These are phyloP conservation scores for Colletotrichum tamarilloi DNA, from an alignment of 2,329 filamentous ascomycete genomes.

Conservation along the genomic window DNA sequence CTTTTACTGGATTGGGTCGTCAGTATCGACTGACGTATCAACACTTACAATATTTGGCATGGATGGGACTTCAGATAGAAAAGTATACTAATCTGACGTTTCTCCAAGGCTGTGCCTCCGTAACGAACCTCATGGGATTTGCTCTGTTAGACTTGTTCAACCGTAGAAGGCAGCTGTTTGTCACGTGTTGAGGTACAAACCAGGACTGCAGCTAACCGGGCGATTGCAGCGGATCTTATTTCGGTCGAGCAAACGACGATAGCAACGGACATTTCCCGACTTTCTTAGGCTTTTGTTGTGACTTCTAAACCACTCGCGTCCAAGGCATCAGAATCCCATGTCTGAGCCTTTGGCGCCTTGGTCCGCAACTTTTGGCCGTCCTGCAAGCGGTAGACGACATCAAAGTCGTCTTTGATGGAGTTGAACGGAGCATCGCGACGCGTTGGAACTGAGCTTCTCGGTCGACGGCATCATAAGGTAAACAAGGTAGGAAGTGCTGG, in stretches of 20 bases:
- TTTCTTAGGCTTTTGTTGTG: background rate
- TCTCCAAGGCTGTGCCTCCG: background rate
- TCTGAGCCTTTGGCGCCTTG: slow-evolving; percentile 30
- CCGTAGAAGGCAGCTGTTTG: slow-evolving; percentile 32
- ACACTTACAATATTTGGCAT: background rate
- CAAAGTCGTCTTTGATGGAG: slow-evolving; percentile 25
- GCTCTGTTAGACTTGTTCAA: slow-evolving; percentile 26
- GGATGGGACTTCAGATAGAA: slow-evolving; percentile 5
- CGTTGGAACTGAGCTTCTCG: slow-evolving; percentile 13
- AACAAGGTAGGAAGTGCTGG: slow-evolving; percentile 4
- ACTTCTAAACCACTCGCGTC: background rate
- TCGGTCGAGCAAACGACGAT: slow-evolving; percentile 34
- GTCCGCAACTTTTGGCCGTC: background rate
- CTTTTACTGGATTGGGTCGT: background rate
- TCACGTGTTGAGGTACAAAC: slow-evolving; percentile 36
- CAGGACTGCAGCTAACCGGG: slow-evolving; percentile 36
- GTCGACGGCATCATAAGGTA: slow-evolving; percentile 28
- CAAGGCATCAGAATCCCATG: slow-evolving; percentile 23
- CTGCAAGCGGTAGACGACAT: slow-evolving; percentile 13
- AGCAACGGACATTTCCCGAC: slow-evolving; percentile 17
- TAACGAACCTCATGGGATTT: background rate
- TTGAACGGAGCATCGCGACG: background rate
- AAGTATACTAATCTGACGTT: slow-evolving; percentile 20
- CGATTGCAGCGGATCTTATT: slow-evolving; percentile 34
- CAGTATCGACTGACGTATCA: background rate